Evolutionary conservation across 768 basidiomycete genomes (phyloP), one percentile per base, ranked within the genome.

Genomic region (Calocybe indica): DNA sequence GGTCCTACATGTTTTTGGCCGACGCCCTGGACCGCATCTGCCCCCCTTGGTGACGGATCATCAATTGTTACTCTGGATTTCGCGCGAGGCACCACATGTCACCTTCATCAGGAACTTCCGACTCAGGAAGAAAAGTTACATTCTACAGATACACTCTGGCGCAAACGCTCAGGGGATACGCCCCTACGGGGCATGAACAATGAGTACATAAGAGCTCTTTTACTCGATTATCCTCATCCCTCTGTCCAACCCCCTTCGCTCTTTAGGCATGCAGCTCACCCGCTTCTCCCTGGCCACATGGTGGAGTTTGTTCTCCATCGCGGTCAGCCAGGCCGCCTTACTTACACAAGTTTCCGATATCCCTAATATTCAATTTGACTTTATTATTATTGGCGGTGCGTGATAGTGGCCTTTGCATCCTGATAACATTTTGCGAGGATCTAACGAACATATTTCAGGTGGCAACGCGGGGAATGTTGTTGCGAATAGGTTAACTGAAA

Each of bases 391-490:
- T 22, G 22, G 22, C 22, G 22, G 22, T 22, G 22, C 22, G 22
- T 22, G 22, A 22, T 22, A 1, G 22, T 22, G 22, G 22, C 22
- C 22, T 22, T 22, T 22, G 4, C 22, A 22, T 22, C 22, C 22
- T 22, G 22, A 22, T 22, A 22, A 2, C 22, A 22, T 22, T 4
- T 22, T 22, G 4, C 22, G 22, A 22, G 12, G 13, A 2, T 41
- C 22, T 41, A 31, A 41, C 22, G 40, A 15, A 41, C 22, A 41
- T 22, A 22, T 22, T 4, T 22, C n/a, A 58, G 58, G 56, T 13
- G 59, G 61, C 9, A 61, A 57, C 1, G 59, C 57, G 12, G 57
- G 57, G 3, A 49, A 45, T 13, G 57, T 58, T 10, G 34, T 55
- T 36, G 56, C 54, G 1, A 58, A 58, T 40, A 48, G 56, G 6